phyloP scores from a whole-genome alignment of 2,329 filamentous ascomycete species.

The Venturia asperata region DNA sequence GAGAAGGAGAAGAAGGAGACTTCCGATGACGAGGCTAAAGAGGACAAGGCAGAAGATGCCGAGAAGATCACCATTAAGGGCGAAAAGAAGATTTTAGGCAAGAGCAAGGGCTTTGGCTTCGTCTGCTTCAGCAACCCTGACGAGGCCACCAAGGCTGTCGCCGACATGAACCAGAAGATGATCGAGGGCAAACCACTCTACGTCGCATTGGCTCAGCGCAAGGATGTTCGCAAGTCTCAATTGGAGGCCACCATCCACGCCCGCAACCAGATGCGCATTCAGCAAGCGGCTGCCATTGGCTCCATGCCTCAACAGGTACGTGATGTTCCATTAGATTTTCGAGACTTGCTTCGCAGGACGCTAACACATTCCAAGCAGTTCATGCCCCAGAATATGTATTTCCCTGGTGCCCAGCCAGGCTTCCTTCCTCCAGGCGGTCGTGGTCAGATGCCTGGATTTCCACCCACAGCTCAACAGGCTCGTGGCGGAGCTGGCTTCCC shows the following conservation, averaged over 20 bases:
- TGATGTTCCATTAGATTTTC: not conserved
- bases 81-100: constrained; percentile 66
- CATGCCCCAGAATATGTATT: constrained; percentile 90
- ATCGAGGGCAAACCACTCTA: constrained; percentile 94
- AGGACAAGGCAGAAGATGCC: constrained; percentile 39
- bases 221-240: constrained; percentile 94
- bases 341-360: not conserved
- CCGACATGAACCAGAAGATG: constrained; percentile 99
- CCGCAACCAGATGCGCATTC: constrained; percentile 96
- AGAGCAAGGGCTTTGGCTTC: constrained; percentile 99
- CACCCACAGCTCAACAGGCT: constrained; percentile 67
- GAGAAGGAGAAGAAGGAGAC: constrained; percentile 48
- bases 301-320: constrained; percentile 64
- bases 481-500: constrained; percentile 84
- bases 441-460: constrained; percentile 53
- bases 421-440: constrained; percentile 52
- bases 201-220: constrained; percentile 95
- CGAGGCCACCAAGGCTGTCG: constrained; percentile 97
- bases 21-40: constrained; percentile 53
- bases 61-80: constrained; percentile 48
- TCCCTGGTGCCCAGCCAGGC: constrained; percentile 68
- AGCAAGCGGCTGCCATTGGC: constrained; percentile 86
- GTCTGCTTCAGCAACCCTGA: constrained; percentile 99
- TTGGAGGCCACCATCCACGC: constrained; percentile 99
- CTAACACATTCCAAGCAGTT: constrained; percentile 48